phyloP scores from a whole-genome alignment of 192 early-diverging fungal species.

The Dissophora ornata region DNA sequence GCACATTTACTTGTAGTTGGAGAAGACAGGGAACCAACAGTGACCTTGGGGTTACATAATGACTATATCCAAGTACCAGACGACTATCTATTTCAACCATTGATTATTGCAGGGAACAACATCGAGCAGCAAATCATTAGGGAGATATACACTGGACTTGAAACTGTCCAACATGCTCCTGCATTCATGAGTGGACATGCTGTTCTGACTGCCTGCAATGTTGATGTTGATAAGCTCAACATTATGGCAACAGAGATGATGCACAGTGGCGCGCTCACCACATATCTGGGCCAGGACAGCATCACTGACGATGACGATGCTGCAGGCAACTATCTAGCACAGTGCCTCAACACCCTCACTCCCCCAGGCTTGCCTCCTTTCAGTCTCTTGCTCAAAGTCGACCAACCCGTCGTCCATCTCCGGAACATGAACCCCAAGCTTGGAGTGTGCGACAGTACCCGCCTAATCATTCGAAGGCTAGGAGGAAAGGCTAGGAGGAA shows the following conservation, averaged over 20 bases:
- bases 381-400: no score
- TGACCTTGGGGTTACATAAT: conserved; percentile 13
- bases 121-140: background rate
- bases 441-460: no score
- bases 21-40: conserved; percentile 4
- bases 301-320: no score
- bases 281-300: no score
- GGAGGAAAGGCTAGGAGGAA: no score
- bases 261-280: no score
- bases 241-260: background rate
- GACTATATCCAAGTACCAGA: conserved; percentile 10
- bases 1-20: background rate
- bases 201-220: background rate
- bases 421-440: no score
- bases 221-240: background rate
- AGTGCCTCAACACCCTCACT: no score
- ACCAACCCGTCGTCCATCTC: no score
- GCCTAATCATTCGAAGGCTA: no score
- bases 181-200: background rate
- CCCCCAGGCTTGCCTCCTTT: no score
- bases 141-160: background rate
- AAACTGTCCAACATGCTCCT: background rate
- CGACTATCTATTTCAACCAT: background rate
- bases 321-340: no score
- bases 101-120: background rate